Evolutionary conservation across 129 eudicot genomes (phyloP).

Genomic region (Silybum marianum): DNA sequence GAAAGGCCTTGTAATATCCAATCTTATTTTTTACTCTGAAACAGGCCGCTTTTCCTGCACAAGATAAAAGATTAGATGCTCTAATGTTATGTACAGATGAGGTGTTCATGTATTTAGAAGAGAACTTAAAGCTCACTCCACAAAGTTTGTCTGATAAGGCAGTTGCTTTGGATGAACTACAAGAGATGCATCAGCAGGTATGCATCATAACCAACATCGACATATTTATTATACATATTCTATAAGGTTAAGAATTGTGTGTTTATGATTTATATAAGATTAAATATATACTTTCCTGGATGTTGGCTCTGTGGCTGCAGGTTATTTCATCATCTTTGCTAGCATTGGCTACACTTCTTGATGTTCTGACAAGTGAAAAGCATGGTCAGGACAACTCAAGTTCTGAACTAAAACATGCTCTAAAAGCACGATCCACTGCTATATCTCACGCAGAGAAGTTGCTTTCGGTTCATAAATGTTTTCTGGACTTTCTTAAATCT

Average conservation of each 20-base stretch:
- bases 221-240: not conserved
- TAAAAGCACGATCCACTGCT: conserved; percentile 66
- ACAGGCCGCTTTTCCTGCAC: conserved; percentile 89
- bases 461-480: conserved; percentile 59
- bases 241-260: not conserved
- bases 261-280: not conserved
- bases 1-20: not conserved
- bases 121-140: conserved; percentile 77
- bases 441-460: conserved; percentile 62
- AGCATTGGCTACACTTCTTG: conserved; percentile 79
- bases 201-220: not conserved
- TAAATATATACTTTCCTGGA: not conserved
- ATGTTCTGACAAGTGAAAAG: conserved; percentile 51
- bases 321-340: conserved; percentile 85
- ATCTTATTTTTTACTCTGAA: conserved; percentile 22
- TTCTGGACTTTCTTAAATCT: conserved; percentile 69
- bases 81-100: conserved; percentile 72
- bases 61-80: conserved; percentile 87
- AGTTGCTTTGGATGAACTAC: conserved; percentile 81
- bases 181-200: conserved; percentile 96
- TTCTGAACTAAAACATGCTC: conserved; percentile 58
- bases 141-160: conserved; percentile 86
- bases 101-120: conserved; percentile 73
- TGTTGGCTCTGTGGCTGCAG: conserved; percentile 41
- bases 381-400: conserved; percentile 42